phyloP scores from a whole-genome alignment of 2,329 filamentous ascomycete genomes.

The Cercospora sp. region DNA sequence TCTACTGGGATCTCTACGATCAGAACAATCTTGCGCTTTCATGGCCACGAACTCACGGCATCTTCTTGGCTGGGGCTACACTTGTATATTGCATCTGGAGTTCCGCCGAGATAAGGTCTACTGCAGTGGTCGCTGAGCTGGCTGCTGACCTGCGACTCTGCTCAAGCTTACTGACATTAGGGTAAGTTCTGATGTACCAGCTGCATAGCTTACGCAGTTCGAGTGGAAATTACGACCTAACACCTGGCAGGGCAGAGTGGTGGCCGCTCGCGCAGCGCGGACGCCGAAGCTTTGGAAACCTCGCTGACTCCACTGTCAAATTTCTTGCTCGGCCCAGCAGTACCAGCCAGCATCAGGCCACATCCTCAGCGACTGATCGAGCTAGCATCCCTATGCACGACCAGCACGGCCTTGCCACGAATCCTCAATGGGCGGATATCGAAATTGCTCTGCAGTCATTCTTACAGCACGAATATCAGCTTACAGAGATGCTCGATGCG shows the following conservation, averaged over 20 bases:
- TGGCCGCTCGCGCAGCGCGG: conserved; percentile 10
- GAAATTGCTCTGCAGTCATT: conserved; percentile 9
- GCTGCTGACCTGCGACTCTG: conserved; percentile 3
- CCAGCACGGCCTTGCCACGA: not conserved
- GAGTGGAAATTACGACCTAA: not conserved
- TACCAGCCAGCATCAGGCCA: not conserved
- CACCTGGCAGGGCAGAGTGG: not conserved
- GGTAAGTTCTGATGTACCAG: not conserved
- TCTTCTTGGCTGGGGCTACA: conserved; percentile 7
- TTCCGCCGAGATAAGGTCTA: not conserved
- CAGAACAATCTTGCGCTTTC: not conserved
- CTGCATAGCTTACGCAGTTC: not conserved
- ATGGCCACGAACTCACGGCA: conserved; percentile 5
- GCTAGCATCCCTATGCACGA: not conserved
- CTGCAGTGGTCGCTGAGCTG: not conserved
- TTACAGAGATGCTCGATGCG: conserved; percentile 1
- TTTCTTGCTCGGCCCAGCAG: not conserved
- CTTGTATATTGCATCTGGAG: conserved; percentile 9
- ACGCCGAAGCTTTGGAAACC: not conserved
- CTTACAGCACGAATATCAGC: conserved; percentile 4
- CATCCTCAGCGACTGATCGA: not conserved
- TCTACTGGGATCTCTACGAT: not conserved
- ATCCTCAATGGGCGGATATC: not conserved
- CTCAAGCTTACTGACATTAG: conserved; percentile 6
- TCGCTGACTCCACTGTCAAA: conserved; percentile 5